phyloP scores from a whole-genome alignment of 164 flowering plant genomes.

The Nymphaea colorata region DNA sequence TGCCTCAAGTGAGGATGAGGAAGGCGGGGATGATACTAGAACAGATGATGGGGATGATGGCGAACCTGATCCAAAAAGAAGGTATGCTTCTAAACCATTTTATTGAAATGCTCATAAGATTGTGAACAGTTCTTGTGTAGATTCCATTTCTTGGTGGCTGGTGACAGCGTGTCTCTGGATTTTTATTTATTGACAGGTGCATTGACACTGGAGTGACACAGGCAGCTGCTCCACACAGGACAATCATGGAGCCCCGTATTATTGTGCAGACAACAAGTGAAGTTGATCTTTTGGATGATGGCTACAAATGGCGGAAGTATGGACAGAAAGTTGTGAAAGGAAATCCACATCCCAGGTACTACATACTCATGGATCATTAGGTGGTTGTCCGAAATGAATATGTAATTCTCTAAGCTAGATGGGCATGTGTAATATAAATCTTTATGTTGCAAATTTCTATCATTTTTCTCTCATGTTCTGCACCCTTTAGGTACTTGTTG shows the following conservation, averaged over 20 bases:
- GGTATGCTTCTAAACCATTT: slow-evolving; percentile 19
- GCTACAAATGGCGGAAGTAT: slow-evolving; percentile 96
- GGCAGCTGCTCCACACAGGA: slow-evolving; percentile 33
- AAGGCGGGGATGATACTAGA: slow-evolving; percentile 24
- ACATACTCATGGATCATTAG: neutral
- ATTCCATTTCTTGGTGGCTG: neutral
- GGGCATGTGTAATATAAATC: too few species aligned
- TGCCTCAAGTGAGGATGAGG: slow-evolving; percentile 48
- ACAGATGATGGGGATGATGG: slow-evolving; percentile 26
- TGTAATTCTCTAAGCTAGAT: too few species aligned
- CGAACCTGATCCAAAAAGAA: slow-evolving; percentile 76
- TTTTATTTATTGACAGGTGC: slow-evolving; percentile 29
- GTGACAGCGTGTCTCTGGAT: neutral
- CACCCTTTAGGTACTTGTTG: too few species aligned
- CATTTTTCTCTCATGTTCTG: too few species aligned
- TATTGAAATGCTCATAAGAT: neutral
- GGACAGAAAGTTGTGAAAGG: slow-evolving; percentile 99
- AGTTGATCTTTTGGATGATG: slow-evolving; percentile 97
- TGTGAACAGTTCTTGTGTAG: neutral
- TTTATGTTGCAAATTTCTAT: too few species aligned
- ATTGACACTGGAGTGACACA: slow-evolving; percentile 27
- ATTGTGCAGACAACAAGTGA: slow-evolving; percentile 95
- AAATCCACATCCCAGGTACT: slow-evolving; percentile 85
- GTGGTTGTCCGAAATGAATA: neutral
- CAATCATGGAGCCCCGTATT: slow-evolving; percentile 72